Base-by-base conservation (phyloP, 192 early-diverging fungal genomes). In the Umbelopsis vinacea region DNA sequence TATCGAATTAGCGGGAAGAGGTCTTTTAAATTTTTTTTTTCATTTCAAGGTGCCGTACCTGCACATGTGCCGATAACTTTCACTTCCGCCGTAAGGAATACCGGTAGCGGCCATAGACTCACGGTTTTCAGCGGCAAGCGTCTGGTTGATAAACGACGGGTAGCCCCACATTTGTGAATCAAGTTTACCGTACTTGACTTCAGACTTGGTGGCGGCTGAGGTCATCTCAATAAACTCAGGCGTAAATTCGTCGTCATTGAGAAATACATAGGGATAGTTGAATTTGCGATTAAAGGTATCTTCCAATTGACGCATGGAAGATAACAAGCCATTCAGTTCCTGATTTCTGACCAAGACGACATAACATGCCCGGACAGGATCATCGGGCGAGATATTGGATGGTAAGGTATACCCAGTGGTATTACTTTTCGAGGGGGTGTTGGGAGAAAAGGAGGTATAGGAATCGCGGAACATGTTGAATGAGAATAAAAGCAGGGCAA, bases 191-290 rank as follows among this genome's bases (percentile, higher is more conserved):
- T 83, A 92, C 4, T 82, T 80, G 55, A 84, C 86, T 52, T 89
- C 76, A 7, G 87, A 85, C 3, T 60, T 82, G 12, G 86, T 87
- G 66, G 90, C 74, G 0, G 83, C 82, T 15, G 82, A 69, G 23
- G 86, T 89, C 22, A 74, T 68, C 24, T 79, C 79, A 63, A 81
- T 84, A 74, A 97, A 97, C 54, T 92, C 82, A 7, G 85, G 77
- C 0, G 86, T 84, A 70, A 96, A 96, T 0, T 83, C 80, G 21
- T 84, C 86, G 48, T 97, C 90, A 81, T 96, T 97, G 47, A 97
- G 79, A 74, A 95, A 95, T 43, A 97, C 91, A 82, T 94, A 97
- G 0, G 94, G 94, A 75, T 96, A 97, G 70, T 91, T 82, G 82
- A 88, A 94, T 55, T 88, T 85, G 37, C 71, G 52, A 72, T 96